phyloP scores from a whole-genome alignment of 2,329 filamentous ascomycete species.

The Blastomyces percursus region DNA sequence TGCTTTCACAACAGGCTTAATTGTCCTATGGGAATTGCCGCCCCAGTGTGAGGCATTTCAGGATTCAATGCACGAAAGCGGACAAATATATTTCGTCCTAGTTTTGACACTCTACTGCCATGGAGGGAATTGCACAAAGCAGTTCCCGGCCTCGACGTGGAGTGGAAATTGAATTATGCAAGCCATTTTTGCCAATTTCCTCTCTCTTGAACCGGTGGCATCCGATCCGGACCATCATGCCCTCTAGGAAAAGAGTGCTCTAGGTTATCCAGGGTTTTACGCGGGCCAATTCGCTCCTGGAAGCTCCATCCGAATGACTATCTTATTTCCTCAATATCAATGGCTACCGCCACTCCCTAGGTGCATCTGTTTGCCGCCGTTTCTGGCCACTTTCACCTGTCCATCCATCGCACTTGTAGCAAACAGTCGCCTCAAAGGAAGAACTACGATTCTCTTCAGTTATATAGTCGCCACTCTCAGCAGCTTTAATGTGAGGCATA shows the following conservation, averaged over 20 bases:
- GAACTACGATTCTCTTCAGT: neutral
- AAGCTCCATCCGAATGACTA: neutral
- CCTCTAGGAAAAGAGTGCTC: neutral
- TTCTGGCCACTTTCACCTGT: no score
- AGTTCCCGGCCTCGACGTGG: neutral
- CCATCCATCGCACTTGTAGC: no score
- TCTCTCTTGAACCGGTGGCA: neutral
- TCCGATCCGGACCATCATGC: neutral
- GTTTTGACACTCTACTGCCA: neutral
- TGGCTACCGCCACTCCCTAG: neutral
- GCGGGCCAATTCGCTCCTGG: neutral
- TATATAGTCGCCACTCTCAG: neutral
- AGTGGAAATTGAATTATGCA: neutral
- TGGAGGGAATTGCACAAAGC: neutral
- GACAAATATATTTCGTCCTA: neutral
- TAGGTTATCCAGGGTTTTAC: neutral
- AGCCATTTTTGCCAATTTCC: neutral
- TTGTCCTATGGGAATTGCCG: neutral
- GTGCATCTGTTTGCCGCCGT: neutral
- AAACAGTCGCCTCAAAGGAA: no score
- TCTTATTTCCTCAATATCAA: neutral
- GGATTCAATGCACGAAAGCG: neutral
- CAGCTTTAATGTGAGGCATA: neutral
- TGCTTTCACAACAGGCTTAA: neutral
- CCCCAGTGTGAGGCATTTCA: neutral